Base-by-base conservation (phyloP, 345 rosid species). In the Orychophragmus violaceus region DNA sequence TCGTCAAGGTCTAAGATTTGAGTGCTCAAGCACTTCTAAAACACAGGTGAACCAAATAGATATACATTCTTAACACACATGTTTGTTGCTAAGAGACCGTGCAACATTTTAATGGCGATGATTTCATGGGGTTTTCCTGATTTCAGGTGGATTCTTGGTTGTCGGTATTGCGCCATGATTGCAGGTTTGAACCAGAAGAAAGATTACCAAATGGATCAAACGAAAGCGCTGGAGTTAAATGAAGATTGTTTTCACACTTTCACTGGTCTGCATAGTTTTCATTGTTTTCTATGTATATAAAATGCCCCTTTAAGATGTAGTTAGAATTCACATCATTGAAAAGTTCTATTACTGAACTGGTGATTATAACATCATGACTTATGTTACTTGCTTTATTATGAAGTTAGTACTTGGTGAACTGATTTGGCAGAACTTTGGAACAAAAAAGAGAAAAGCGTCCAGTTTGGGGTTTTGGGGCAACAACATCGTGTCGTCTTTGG, bases 91-190 rank as follows among this genome's bases (percentile, higher is more conserved):
- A 28, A 64, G 65, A 46, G 21, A 55, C 21, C 64, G 11, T 10
- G 8, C 48, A 44, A 9, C 42, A 18, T 25, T 29, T 50, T 21
- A 28, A 39, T 41, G 1, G 0, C 2, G 14, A 6, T 64, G n/a
- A 17, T 35, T 14, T 41, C 9, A 0, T 5, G n/a, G 29, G 21
- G 11, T 22, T 30, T 18, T 30, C 25, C 56, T 45, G 55, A 3
- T 33, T 19, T 66, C 80, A 90, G 99, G 92, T 85, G 59, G 80
- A 84, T 62, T 75, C 95, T 2, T 94, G 99, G 99, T 53, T 90
- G 76, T 72, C 78, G 3, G 78, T 83, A 21, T 59, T 94, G 73
- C 72, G 72, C 57, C 37, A 52, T 9, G 90, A 90, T 58, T 81
- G 81, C 84, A 81, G 84, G 62, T 29, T 49, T 62, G 85, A 37